phyloP scores from a whole-genome alignment of 345 rosid genomes.

The Adansonia digitata region DNA sequence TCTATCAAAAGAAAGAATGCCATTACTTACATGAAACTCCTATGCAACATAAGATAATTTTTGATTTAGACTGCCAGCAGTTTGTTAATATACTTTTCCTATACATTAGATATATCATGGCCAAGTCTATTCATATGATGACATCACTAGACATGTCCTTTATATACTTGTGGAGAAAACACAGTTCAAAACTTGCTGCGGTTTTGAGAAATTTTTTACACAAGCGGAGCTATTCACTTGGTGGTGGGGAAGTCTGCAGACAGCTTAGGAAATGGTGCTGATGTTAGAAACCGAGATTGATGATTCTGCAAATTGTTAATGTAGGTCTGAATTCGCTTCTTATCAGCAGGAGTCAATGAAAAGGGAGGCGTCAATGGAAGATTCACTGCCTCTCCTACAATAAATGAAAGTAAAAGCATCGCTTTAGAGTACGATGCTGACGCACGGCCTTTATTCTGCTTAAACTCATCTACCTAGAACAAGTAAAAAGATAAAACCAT shows the following conservation, averaged over 20 bases:
- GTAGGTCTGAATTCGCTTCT: slow-evolving; percentile 51
- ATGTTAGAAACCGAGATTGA: slow-evolving; percentile 32
- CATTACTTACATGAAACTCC: slow-evolving; percentile 1
- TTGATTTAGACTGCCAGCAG: neutral
- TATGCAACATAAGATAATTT: neutral
- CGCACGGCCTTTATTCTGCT: slow-evolving; percentile 50
- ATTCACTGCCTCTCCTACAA: slow-evolving; percentile 53
- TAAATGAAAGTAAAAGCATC: slow-evolving; percentile 55
- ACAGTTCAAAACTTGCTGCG: slow-evolving; percentile 4
- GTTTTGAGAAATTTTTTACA: slow-evolving; percentile 19
- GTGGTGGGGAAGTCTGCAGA: slow-evolving; percentile 7
- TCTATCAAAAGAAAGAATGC: slow-evolving; percentile 4
- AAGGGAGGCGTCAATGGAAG: slow-evolving; percentile 60
- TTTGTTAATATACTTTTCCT: neutral
- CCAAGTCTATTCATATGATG: neutral
- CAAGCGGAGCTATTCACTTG: slow-evolving; percentile 16
- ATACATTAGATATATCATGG: neutral
- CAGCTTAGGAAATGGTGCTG: slow-evolving; percentile 14
- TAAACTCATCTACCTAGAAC: slow-evolving; percentile 59
- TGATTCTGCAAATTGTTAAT: slow-evolving; percentile 50
- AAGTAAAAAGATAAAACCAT: neutral
- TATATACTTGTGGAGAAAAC: slow-evolving; percentile 10
- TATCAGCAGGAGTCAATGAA: slow-evolving; percentile 36
- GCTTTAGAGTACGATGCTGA: slow-evolving; percentile 61
- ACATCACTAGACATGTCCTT: neutral